Percentiles rank a stretch among this genome's conserved stretches.
These are phyloP conservation scores for Verticillium isaacii DNA, from an alignment of 2,329 filamentous ascomycete species.

Conservation along the genomic window DNA sequence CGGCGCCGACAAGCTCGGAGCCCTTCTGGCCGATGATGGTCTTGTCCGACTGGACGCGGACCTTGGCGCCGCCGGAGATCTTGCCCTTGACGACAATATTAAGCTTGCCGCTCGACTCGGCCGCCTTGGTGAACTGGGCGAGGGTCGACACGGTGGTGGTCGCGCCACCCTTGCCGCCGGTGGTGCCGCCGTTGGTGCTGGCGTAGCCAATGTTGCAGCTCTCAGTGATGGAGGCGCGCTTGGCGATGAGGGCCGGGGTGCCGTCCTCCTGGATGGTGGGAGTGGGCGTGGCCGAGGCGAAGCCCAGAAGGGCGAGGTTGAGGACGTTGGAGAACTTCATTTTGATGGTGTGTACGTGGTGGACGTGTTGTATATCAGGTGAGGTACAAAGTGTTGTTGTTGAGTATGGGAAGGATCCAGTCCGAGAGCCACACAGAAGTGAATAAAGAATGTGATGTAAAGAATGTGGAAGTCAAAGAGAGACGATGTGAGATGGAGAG, in stretches of 20 bases:
- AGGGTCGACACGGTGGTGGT: constrained; percentile 44
- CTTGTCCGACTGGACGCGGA: constrained; percentile 38
- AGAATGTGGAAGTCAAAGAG: background rate
- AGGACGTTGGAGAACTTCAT: constrained; percentile 27
- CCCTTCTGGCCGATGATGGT: constrained; percentile 35
- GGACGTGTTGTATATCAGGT: background rate
- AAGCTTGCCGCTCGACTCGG: constrained; percentile 35
- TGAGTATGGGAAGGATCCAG: background rate
- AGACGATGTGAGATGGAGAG: background rate
- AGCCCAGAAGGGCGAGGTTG: constrained; percentile 20
- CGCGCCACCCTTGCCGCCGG: constrained; percentile 44
- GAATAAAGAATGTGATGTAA: background rate
- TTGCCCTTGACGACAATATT: constrained; percentile 36
- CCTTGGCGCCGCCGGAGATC: constrained; percentile 34
- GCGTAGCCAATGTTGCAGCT: constrained; percentile 29
- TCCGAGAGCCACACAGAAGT: background rate
- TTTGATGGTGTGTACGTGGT: constrained; percentile 1
- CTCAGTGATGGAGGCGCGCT: constrained; percentile 30
- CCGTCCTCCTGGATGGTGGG: constrained; percentile 21
- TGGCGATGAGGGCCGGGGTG: constrained; percentile 19
- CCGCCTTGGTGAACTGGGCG: constrained; percentile 40
- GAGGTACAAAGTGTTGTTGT: background rate
- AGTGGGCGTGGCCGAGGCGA: constrained; percentile 23
- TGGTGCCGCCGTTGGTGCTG: constrained; percentile 36
- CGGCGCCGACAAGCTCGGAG: constrained; percentile 37